Conservation (phyloP, 345 rosid species). For the Bruguiera sexangula region DNA sequence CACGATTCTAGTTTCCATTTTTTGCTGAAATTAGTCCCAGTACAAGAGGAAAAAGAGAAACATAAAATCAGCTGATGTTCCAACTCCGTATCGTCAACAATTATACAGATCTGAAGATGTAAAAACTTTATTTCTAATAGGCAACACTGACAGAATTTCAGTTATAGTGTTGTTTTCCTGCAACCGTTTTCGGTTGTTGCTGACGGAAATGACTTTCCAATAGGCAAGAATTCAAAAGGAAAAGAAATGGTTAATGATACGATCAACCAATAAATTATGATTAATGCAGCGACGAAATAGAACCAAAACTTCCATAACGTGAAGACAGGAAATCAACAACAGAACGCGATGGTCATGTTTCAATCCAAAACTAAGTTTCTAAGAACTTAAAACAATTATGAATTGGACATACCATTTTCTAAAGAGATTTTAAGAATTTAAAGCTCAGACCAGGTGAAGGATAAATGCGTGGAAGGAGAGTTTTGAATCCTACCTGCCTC, state of each 20-base stretch:
- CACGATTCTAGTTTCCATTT: constrained; percentile 60
- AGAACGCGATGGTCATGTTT: not conserved
- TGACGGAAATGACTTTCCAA: not conserved
- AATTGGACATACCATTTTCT: not conserved
- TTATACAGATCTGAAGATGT: too few species aligned
- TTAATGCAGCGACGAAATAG: not conserved
- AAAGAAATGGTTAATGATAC: too few species aligned
- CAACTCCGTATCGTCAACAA: too few species aligned
- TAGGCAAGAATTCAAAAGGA: not conserved
- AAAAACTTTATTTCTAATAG: constrained; percentile 4
- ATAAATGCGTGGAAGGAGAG: constrained; percentile 1
- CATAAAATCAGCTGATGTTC: not conserved
- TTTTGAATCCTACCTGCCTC: constrained; percentile 1
- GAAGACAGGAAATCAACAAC: not conserved
- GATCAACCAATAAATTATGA: too few species aligned
- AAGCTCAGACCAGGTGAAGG: not conserved
- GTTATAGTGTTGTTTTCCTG: constrained; percentile 22
- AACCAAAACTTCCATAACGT: not conserved
- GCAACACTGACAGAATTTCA: not conserved
- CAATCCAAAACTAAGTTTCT: too few species aligned
- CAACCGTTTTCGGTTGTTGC: constrained; percentile 19
- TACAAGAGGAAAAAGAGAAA: not conserved
- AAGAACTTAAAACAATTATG: too few species aligned
- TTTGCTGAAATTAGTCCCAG: constrained; percentile 26
- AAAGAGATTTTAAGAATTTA: constrained; percentile 10